phyloP scores from a whole-genome alignment of 2,329 filamentous ascomycete genomes.

The Diaporthe nobilis region DNA sequence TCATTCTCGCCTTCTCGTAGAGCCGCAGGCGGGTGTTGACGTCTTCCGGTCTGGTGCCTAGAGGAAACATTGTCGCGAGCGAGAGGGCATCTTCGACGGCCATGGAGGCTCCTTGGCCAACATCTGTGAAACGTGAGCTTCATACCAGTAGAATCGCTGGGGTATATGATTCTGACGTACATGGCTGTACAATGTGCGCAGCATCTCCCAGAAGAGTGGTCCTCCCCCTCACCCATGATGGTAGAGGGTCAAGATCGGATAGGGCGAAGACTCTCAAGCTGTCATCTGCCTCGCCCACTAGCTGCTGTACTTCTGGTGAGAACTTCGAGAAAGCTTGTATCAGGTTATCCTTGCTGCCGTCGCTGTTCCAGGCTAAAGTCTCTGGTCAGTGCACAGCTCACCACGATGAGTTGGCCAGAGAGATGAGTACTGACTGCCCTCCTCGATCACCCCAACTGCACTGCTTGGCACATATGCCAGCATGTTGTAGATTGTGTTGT shows the following conservation, averaged over 20 bases:
- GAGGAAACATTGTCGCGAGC: conserved; percentile 13
- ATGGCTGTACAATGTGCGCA: conserved; percentile 9
- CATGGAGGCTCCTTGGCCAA: conserved; percentile 11
- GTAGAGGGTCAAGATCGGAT: conserved; percentile 1
- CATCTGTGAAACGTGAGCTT: background rate
- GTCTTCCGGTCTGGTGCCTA: conserved; percentile 11
- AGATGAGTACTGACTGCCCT: background rate
- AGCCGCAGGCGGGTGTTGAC: background rate
- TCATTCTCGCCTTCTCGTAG: background rate
- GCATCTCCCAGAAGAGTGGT: conserved; percentile 15
- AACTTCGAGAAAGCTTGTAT: conserved; percentile 16
- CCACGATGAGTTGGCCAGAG: background rate
- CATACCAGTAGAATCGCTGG: no score
- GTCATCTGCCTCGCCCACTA: background rate
- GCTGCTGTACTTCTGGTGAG: background rate
- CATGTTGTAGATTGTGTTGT: conserved; percentile 15
- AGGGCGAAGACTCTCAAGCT: background rate
- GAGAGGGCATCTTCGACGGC: conserved; percentile 6
- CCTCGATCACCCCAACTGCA: conserved; percentile 1
- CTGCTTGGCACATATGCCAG: background rate
- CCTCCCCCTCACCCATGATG: background rate
- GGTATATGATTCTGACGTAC: background rate
- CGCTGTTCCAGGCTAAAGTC: background rate
- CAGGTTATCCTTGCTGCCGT: conserved; percentile 4
- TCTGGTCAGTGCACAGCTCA: background rate